Evolutionary conservation across 148 eudicot species (phyloP), one percentile per base, ranked within the genome.

Genomic region (Vaccinium corymbosum): DNA sequence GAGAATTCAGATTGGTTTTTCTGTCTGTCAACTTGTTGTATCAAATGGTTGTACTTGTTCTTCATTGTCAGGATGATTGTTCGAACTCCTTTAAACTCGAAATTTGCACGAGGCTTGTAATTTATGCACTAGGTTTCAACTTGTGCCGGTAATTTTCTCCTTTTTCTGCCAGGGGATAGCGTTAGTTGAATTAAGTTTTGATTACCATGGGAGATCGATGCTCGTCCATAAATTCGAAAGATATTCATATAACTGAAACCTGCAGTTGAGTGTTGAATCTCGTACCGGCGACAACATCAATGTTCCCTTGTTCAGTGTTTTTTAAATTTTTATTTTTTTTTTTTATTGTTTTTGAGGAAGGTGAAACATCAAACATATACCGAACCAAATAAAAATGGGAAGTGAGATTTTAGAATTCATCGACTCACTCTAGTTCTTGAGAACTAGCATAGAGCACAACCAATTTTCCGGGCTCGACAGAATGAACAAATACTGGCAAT

Each of bases 1-100:
- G 83, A 29, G 55, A 16, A 68, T 50, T 81, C 27, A 57, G n/a
- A 78, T 78, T 76, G 35, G 57, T 17, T 50, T 49, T 25, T 49
- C 57, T 49, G 8, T 78, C 61, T 78, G 42, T 11, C 16, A 50
- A 53, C 59, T 53, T 78, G 22, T 78, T 78, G 81, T 78, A 78
- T 53, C 81, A 52, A 53, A 53, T 25, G 61, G 32, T 52, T 78
- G 61, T 78, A 52, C 55, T 51, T 29, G 59, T 53, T 52, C 62
- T 52, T 78, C 64, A 1, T 53, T 53, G 29, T 53, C 12, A 19
- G 64, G 3, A 78, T 27, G 64, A 29, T 78, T 78, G 81, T 25
- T 78, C 53, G 81, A 8, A 53, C 48, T 35, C 56, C 12, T 29
- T 38, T 53, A 3, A 78, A 78, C 62, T 78, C 19, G 14, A 25